Evolutionary conservation across 176 grass and related monocot species (phyloP), one percentile per base, ranked within the genome.

Genomic region (Tillandsia fasciculata): DNA sequence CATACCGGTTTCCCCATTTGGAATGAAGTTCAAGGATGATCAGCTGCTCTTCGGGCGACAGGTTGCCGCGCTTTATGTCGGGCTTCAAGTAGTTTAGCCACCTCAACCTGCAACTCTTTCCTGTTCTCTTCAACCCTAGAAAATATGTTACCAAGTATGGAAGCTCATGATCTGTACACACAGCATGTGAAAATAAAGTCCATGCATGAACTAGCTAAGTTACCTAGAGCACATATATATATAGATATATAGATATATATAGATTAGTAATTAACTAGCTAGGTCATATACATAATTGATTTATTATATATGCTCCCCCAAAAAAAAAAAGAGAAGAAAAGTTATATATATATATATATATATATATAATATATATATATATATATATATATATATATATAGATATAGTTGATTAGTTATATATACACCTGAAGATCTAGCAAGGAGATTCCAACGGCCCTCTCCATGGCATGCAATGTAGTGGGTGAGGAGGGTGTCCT

Each of bases 61-160:
- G 84, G 12, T 90, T 96, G 56, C 91, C 91, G 50, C 87, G 82
- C 76, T 90, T 90, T 77, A 96, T 85, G 82, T 96, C 91, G 2
- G 91, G 91, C 79, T 96, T 96, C 22, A 96, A 82, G 75, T 96
- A 96, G 70, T 96, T 96, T 11, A 96, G 70, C 91, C 91, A 96
- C 78, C 91, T 69, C 54, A 90, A 80, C 28, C 91, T 81, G 78
- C 91, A 96, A 69, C 91, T 96, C 83, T 90, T 96, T 24, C 91
- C 91, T 0, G 91, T 96, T 76, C 91, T 90, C 83, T 96, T 96
- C 76, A 96, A 81, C 70, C 91, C 91, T 96, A 77, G 10, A 56
- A 20, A 59, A 9, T 14, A 59, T 17, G 29, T 33, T 33, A 33
- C 29, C 29, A 33, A 33, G 3, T 5, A 33, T 33, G 2, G 29